These are phyloP conservation scores for Jaapia argillacea DNA, from an alignment of 768 basidiomycete genomes.

Conservation along the genomic window DNA sequence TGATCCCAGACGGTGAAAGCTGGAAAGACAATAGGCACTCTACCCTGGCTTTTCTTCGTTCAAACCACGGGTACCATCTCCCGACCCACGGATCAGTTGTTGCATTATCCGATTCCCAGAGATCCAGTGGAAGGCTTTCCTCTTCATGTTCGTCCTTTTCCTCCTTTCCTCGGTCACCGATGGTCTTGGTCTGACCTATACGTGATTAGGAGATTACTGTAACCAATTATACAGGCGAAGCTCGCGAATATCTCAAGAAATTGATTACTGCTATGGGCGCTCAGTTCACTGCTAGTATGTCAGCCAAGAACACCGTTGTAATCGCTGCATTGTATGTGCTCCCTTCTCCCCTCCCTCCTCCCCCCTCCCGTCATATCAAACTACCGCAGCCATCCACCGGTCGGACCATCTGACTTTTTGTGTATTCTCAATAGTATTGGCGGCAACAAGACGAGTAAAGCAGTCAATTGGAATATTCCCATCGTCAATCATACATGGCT, in stretches of 20 bases:
- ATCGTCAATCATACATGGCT: conserved; percentile 88
- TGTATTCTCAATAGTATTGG: conserved; percentile 11
- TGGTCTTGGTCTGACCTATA: not conserved
- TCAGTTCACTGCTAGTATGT: conserved; percentile 76
- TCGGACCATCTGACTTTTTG: conserved; percentile 1
- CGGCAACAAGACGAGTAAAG: conserved; percentile 56
- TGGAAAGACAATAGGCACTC: conserved; percentile 60
- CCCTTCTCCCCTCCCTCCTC: not conserved
- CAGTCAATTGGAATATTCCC: conserved; percentile 72
- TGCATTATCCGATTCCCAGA: conserved; percentile 78
- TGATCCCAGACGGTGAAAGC: conserved; percentile 43
- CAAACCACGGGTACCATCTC: conserved; percentile 50
- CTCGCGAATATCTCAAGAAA: conserved; percentile 82
- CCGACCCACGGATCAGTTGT: conserved; percentile 60
- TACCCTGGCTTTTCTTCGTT: conserved; percentile 79
- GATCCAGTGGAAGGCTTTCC: conserved; percentile 48
- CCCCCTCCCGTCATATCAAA: not conserved
- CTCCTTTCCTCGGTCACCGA: not conserved
- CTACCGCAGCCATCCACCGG: not conserved
- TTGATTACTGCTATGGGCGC: conserved; percentile 72
- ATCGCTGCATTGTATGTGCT: conserved; percentile 72
- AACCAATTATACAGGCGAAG: conserved; percentile 82
- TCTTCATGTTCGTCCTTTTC: conserved; percentile 41
- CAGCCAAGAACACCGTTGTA: conserved; percentile 64
- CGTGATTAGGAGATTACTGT: conserved; percentile 59